These are phyloP conservation scores for Pythium scleroteichum DNA, from an alignment of 352 stramenopile species.

Conservation along the genomic window DNA sequence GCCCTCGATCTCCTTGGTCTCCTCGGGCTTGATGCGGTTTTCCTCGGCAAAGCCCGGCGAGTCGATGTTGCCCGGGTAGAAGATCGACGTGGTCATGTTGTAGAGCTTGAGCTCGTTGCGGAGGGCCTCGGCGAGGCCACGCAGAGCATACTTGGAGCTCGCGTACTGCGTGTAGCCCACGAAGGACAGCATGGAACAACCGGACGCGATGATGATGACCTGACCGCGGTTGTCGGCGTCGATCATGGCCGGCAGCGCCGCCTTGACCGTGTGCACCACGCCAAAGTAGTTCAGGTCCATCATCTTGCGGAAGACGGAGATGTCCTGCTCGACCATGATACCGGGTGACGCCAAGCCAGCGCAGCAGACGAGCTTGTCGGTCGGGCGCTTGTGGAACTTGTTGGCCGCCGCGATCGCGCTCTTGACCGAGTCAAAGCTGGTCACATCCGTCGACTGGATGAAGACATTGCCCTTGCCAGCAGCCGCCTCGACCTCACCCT, in stretches of 20 bases:
- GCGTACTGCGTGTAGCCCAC: slow-evolving; percentile 84
- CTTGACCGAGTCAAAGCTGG: slow-evolving; percentile 58
- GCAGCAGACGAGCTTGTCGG: slow-evolving; percentile 74
- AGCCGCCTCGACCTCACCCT: slow-evolving; percentile 54
- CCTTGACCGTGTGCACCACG: slow-evolving; percentile 76
- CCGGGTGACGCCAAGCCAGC: slow-evolving; percentile 60
- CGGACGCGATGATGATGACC: slow-evolving; percentile 75
- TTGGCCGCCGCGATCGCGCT: slow-evolving; percentile 65
- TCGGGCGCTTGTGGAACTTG: slow-evolving; percentile 60
- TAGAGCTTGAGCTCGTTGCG: slow-evolving; percentile 79
- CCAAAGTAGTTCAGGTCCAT: slow-evolving; percentile 91
- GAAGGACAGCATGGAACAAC: slow-evolving; percentile 70
- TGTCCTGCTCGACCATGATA: slow-evolving; percentile 78
- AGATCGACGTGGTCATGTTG: slow-evolving; percentile 71
- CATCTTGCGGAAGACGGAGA: slow-evolving; percentile 69
- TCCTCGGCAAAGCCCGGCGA: slow-evolving; percentile 73
- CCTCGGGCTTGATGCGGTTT: slow-evolving; percentile 69
- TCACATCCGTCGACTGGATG: slow-evolving; percentile 73
- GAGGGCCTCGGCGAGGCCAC: slow-evolving; percentile 73
- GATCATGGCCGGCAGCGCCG: slow-evolving; percentile 79
- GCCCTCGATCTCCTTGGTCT: slow-evolving; percentile 79
- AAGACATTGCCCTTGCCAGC: slow-evolving; percentile 45
- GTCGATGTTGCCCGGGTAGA: slow-evolving; percentile 86
- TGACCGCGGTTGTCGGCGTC: slow-evolving; percentile 53
- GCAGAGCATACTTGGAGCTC: slow-evolving; percentile 80